phyloP scores from a whole-genome alignment of 257 asterid species.

The Salvia splendens region DNA sequence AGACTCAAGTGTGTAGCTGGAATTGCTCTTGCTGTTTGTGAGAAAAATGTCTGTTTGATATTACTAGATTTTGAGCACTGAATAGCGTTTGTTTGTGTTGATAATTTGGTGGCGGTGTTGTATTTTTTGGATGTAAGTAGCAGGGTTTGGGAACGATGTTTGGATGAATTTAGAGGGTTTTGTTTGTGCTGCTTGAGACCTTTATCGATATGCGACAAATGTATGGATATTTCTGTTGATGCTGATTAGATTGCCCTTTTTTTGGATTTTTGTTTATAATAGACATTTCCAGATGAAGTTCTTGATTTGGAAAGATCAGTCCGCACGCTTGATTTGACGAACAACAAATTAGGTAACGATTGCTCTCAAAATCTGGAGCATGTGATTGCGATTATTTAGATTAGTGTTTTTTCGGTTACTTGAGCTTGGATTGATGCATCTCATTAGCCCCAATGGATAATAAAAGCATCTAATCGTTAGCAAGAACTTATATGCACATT shows the following conservation, averaged over 20 bases:
- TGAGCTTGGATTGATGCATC: constrained; percentile 15
- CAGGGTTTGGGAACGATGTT: neutral
- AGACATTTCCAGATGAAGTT: constrained; percentile 91
- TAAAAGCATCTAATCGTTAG: constrained; percentile 15
- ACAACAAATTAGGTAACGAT: constrained; percentile 68
- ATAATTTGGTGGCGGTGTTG: neutral
- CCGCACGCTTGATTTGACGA: constrained; percentile 90
- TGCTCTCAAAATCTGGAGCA: constrained; percentile 21
- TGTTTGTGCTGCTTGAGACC: constrained; percentile 22
- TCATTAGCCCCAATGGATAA: neutral
- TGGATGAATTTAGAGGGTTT: neutral
- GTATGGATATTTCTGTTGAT: constrained; percentile 4
- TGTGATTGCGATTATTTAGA: constrained; percentile 2
- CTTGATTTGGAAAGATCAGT: constrained; percentile 77
- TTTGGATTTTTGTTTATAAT: constrained; percentile 21
- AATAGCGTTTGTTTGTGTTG: neutral
- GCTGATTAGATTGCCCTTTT: constrained; percentile 26
- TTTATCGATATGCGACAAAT: neutral
- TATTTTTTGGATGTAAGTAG: neutral
- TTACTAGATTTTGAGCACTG: constrained; percentile 9
- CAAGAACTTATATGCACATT: neutral
- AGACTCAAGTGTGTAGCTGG: constrained; percentile 10
- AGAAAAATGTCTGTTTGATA: neutral
- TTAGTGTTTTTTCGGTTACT: constrained; percentile 8
- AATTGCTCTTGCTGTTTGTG: neutral